Conservation (phyloP, 306 rosid species). For the Cyamopsis tetragonoloba region DNA sequence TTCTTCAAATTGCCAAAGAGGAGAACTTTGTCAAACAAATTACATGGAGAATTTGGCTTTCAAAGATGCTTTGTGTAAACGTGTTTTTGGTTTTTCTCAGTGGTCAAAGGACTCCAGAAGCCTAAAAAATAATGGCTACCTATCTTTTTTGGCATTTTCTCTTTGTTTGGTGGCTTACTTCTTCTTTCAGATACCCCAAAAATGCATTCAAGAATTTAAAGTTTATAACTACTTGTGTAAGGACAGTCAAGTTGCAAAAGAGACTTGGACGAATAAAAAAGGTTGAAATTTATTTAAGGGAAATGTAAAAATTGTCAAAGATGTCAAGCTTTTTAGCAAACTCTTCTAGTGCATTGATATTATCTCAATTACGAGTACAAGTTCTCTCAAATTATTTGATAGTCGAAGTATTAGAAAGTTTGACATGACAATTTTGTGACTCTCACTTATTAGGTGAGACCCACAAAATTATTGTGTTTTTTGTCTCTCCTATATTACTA, state of each 20-base stretch:
- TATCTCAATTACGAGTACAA: too few relatives aligned
- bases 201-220: background rate
- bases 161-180: constrained; percentile 34
- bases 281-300: constrained; percentile 17
- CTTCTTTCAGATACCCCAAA: constrained; percentile 25
- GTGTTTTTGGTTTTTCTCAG: background rate
- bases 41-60: constrained; percentile 6
- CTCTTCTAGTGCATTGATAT: too few relatives aligned
- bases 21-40: constrained; percentile 32
- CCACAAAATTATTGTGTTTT: too few relatives aligned
- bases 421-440: too few relatives aligned
- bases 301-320: constrained; percentile 26
- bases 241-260: background rate
- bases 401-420: too few relatives aligned
- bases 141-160: constrained; percentile 32
- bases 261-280: constrained; percentile 33
- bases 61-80: constrained; percentile 11
- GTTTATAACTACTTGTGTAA: constrained; percentile 6
- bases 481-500: too few relatives aligned
- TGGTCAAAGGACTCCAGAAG: constrained; percentile 27
- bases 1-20: constrained; percentile 15
- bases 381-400: too few relatives aligned
- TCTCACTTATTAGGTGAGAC: too few relatives aligned
- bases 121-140: constrained; percentile 27
- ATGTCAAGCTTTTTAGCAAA: constrained; percentile 30